Evolutionary conservation across 306 rosid species (phyloP).

Genomic region (Vicia sativa): DNA sequence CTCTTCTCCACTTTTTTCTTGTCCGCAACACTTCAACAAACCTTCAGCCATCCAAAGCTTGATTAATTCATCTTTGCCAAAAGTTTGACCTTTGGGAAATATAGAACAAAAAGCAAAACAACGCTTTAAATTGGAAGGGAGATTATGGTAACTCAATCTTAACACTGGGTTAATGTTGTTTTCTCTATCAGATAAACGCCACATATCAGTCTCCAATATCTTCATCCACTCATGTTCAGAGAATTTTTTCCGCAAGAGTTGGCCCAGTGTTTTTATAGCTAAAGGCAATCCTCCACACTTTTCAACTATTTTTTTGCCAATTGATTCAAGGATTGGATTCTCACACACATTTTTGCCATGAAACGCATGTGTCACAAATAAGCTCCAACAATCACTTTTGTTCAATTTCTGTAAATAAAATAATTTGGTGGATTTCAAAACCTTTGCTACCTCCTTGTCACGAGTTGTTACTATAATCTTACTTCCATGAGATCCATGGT

Average conservation of each 20-base stretch:
- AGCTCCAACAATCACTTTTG: neutral
- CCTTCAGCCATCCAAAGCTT: neutral
- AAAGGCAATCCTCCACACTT: slow-evolving; percentile 1
- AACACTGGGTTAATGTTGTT: neutral
- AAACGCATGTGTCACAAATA: neutral
- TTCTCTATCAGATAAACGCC: neutral
- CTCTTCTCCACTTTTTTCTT: neutral
- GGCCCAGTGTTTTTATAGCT: neutral
- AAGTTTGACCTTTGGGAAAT: neutral
- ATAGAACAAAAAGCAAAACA: neutral
- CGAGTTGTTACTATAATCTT: neutral
- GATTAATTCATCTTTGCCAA: neutral
- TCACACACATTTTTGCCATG: neutral
- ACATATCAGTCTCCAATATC: neutral
- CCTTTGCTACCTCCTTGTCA: neutral
- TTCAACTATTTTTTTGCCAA: neutral
- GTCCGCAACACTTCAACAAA: neutral
- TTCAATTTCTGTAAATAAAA: neutral
- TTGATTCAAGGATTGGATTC: neutral
- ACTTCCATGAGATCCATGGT: neutral
- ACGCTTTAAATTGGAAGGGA: neutral
- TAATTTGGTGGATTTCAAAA: neutral
- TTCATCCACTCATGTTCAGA: neutral
- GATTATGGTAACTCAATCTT: neutral
- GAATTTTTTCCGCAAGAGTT: neutral